Base-by-base conservation (phyloP, 2,329 filamentous ascomycete genomes). In the Alternaria brassicae region DNA sequence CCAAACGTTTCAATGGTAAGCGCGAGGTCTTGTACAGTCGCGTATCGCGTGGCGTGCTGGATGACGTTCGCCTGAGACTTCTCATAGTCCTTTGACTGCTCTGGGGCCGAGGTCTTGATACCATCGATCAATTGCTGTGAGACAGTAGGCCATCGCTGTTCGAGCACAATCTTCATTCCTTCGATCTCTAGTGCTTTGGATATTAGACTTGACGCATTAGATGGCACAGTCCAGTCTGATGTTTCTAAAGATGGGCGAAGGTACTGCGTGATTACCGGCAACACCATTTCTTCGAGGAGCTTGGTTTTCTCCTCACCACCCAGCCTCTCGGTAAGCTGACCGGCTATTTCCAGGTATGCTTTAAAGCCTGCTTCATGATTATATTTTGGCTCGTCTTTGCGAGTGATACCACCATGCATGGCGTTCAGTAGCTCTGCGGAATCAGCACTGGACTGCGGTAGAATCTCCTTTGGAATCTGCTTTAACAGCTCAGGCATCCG, bases 1-100 rank as follows among this genome's bases (percentile, higher is more conserved):
- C 44, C 34, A 15, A 63, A 53, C 10, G 41, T 15, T 2, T 64
- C 36, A 9, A 45, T 39, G 19, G 63, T 50, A 10, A 73, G 47
- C 3, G 61, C 61, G 47, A 69, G 60, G 19, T 64, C 63, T 65
- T 69, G 77, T 2, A 84, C 79, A 60, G 91, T 89, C 79, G 92
- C 75, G 69, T 79, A 92, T 0, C 91, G 88, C 44, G 83, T 81
- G 0, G 89, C 88, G 68, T 90, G 85, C 6, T 88, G 82, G 9
- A 86, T 85, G 25, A 96, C 83, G 39, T 82, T 81, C 50, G 86
- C 83, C 73, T 97, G 92, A 0, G 92, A 96, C 40, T 83, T 83
- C 25, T 86, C 83, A 66, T 91, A 91, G 17, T 92, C 90, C 62
- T 89, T 89, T 0, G 92, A 93, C 56, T 94, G 88, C 72, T 94